These are phyloP conservation scores for Botrytis paeoniae DNA, from an alignment of 2,329 filamentous ascomycete genomes.

Conservation along the genomic window DNA sequence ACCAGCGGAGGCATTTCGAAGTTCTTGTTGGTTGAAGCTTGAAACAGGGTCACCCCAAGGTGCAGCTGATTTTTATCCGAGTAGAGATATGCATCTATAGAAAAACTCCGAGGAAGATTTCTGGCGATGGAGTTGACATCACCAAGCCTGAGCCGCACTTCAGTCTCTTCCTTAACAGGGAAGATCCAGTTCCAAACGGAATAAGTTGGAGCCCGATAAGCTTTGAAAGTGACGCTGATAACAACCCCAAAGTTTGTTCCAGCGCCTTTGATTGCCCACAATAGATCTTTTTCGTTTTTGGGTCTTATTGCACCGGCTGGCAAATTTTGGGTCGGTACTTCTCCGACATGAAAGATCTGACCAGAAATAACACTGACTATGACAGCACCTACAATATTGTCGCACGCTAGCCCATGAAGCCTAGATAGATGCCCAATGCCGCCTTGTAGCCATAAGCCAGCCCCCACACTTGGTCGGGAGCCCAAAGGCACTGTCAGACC, in stretches of 20 bases:
- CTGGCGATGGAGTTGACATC: conserved; percentile 41
- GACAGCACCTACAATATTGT: conserved; percentile 58
- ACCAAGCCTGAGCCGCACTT: conserved; percentile 39
- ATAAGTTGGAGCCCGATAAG: conserved; percentile 25
- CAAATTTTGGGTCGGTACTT: conserved; percentile 31
- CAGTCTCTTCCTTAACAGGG: conserved; percentile 26
- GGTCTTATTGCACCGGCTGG: conserved; percentile 26
- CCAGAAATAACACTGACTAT: conserved; percentile 51
- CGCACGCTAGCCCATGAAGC: conserved; percentile 54
- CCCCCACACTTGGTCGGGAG: conserved; percentile 59
- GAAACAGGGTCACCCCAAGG: conserved; percentile 51
- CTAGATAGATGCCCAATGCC: conserved; percentile 49
- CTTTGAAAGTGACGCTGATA: conserved; percentile 29
- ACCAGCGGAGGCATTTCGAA: conserved; percentile 21
- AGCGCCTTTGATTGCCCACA: conserved; percentile 31
- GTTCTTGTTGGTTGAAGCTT: conserved; percentile 38
- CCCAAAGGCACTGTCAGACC: conserved; percentile 58
- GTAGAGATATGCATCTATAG: conserved; percentile 57
- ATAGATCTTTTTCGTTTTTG: conserved; percentile 27
- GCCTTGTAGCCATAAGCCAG: conserved; percentile 62
- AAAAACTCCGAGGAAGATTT: conserved; percentile 44
- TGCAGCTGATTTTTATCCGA: conserved; percentile 45
- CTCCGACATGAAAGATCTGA: conserved; percentile 49
- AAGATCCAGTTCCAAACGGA: conserved; percentile 28
- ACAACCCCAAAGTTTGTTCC: conserved; percentile 32